A percentile compares a stretch with the other conserved stretches of the same genome.
Evolutionary conservation across 805 yeast genomes (phyloP).

Genomic region (Barnettozyma sucrosica): DNA sequence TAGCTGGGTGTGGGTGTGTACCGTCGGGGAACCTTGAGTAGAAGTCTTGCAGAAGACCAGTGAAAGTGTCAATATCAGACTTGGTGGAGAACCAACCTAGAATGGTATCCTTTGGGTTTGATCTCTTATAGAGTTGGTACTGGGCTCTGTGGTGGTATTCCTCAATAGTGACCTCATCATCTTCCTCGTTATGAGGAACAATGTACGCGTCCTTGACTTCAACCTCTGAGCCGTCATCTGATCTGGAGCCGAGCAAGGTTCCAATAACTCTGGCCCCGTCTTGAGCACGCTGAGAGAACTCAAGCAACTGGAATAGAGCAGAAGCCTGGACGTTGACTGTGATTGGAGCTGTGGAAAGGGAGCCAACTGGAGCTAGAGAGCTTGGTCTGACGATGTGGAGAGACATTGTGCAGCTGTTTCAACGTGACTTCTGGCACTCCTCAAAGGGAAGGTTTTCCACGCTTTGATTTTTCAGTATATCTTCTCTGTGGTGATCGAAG

Average conservation of each 20-base stretch:
- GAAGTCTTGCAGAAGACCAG: conserved; percentile 76
- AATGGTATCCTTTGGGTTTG: conserved; percentile 72
- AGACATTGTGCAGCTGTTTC: conserved; percentile 14
- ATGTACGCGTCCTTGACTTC: conserved; percentile 72
- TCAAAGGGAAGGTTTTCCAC: neutral
- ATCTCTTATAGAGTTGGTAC: conserved; percentile 65
- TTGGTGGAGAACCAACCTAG: conserved; percentile 81
- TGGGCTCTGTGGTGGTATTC: conserved; percentile 69
- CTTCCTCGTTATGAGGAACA: conserved; percentile 74
- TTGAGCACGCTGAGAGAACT: conserved; percentile 56
- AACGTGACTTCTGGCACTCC: neutral
- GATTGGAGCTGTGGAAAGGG: conserved; percentile 36
- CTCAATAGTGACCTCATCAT: conserved; percentile 71
- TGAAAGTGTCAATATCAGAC: conserved; percentile 57
- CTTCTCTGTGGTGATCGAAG: neutral
- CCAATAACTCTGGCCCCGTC: conserved; percentile 67
- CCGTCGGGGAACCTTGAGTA: conserved; percentile 65
- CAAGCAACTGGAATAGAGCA: conserved; percentile 72
- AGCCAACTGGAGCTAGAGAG: conserved; percentile 17
- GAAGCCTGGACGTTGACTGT: conserved; percentile 56
- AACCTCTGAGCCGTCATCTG: conserved; percentile 75
- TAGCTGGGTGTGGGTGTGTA: conserved; percentile 69
- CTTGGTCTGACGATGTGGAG: conserved; percentile 27
- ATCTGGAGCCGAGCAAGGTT: conserved; percentile 72
- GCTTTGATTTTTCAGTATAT: conserved; percentile 3